phyloP scores from a whole-genome alignment of 257 asterid genomes.

The Scutellaria minor region DNA sequence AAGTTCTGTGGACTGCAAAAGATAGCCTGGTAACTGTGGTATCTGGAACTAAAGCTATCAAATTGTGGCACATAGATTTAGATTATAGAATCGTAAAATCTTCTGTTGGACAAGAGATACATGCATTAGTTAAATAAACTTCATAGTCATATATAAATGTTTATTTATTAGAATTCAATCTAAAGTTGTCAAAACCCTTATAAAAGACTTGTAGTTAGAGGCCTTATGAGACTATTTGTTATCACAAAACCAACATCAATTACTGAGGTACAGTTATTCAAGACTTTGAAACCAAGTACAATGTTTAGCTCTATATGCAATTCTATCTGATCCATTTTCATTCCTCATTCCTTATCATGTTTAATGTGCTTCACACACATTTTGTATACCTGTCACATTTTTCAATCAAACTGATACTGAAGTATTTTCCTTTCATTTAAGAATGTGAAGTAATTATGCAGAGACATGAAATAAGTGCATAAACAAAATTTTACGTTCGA shows the following conservation, averaged over 20 bases:
- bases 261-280: slow-evolving; percentile 5
- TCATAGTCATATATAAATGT: not conserved
- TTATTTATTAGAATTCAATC: slow-evolving; percentile 13
- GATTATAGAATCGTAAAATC: not conserved
- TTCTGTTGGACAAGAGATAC: slow-evolving; percentile 16
- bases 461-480: slow-evolving; percentile 27
- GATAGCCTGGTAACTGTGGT: slow-evolving; percentile 21
- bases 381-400: not conserved
- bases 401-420: slow-evolving; percentile 3
- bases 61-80: not conserved
- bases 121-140: slow-evolving; percentile 12
- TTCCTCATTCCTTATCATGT: slow-evolving; percentile 9
- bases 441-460: slow-evolving; percentile 25
- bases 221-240: slow-evolving; percentile 20
- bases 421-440: slow-evolving; percentile 17
- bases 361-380: slow-evolving; percentile 16
- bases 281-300: slow-evolving; percentile 10
- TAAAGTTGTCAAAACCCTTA: slow-evolving; percentile 18
- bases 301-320: slow-evolving; percentile 7
- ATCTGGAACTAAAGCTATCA: slow-evolving; percentile 2
- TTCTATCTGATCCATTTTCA: slow-evolving; percentile 26
- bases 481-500: slow-evolving; percentile 19
- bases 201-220: not conserved
- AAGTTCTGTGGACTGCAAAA: slow-evolving; percentile 19
- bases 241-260: not conserved